Conservation (phyloP, 2,329 filamentous ascomycete genomes). For the Penicillium capsulatum region DNA sequence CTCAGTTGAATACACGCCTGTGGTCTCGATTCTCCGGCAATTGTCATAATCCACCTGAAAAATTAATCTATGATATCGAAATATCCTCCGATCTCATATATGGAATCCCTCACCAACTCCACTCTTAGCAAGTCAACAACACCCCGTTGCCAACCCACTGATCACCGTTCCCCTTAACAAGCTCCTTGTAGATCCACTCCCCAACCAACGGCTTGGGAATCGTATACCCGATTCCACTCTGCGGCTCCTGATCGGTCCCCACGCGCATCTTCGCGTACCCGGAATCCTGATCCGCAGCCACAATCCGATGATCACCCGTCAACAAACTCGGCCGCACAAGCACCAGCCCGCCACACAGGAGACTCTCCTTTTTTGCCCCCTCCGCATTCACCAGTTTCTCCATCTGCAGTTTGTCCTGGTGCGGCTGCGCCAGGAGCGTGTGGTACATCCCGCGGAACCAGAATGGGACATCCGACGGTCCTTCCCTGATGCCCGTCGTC, state of each 20-base stretch:
- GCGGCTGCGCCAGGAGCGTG: slow-evolving; percentile 23
- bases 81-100: no score
- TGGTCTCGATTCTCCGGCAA: no score
- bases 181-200: slow-evolving; percentile 32
- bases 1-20: no score
- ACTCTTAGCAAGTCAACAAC: slow-evolving; percentile 15
- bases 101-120: no score
- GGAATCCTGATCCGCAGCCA: slow-evolving; percentile 14
- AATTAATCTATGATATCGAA: no score
- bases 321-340: slow-evolving; percentile 35
- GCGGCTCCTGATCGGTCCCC: slow-evolving; percentile 29
- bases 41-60: no score
- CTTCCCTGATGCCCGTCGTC: slow-evolving; percentile 28
- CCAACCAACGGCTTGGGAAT: slow-evolving; percentile 32
- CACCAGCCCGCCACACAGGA: slow-evolving; percentile 17
- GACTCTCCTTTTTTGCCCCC: slow-evolving; percentile 8
- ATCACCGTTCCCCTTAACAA: slow-evolving; percentile 15
- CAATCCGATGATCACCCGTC: slow-evolving; percentile 25
- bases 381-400: slow-evolving; percentile 27
- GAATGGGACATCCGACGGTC: slow-evolving; percentile 29
- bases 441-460: slow-evolving; percentile 31
- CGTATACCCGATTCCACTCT: slow-evolving; percentile 31
- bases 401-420: slow-evolving; percentile 38
- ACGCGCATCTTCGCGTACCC: slow-evolving; percentile 20
- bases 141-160: slow-evolving; percentile 22